A percentile compares a stretch with the other conserved stretches of the same genome.
phyloP scores from a whole-genome alignment of 805 yeast species.

The Pichia rugopelliculosa region DNA sequence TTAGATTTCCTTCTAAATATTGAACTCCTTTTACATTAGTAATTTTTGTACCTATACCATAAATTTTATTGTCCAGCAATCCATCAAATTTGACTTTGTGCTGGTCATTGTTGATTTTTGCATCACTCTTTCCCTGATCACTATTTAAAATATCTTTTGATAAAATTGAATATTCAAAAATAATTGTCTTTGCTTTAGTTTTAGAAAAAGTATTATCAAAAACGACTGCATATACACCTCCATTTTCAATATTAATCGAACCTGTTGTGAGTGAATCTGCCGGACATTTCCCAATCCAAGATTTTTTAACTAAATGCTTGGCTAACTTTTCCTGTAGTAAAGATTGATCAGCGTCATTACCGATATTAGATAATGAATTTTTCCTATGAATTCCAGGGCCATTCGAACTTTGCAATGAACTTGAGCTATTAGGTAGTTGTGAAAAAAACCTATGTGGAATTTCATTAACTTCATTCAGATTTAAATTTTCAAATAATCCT shows the following conservation, averaged over 20 bases:
- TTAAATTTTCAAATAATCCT: slow-evolving; percentile 16
- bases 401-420: background rate
- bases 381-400: background rate
- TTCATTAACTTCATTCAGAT: slow-evolving; percentile 25
- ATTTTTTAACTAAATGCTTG: slow-evolving; percentile 41
- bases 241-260: slow-evolving; percentile 45
- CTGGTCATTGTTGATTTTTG: background rate
- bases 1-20: slow-evolving; percentile 66
- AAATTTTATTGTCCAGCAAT: slow-evolving; percentile 14
- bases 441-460: slow-evolving; percentile 25
- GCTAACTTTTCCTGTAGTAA: slow-evolving; percentile 50
- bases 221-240: slow-evolving; percentile 78
- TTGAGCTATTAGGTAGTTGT: background rate
- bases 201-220: slow-evolving; percentile 90
- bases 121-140: background rate
- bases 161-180: slow-evolving; percentile 41
- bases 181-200: slow-evolving; percentile 71
- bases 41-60: slow-evolving; percentile 22
- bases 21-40: slow-evolving; percentile 53
- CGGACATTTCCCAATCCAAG: slow-evolving; percentile 48
- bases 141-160: background rate
- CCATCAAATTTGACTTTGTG: slow-evolving; percentile 23
- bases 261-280: slow-evolving; percentile 63
- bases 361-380: background rate
- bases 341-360: slow-evolving; percentile 8